Conservation (phyloP, 306 rosid species). For the Castanea crenata region DNA sequence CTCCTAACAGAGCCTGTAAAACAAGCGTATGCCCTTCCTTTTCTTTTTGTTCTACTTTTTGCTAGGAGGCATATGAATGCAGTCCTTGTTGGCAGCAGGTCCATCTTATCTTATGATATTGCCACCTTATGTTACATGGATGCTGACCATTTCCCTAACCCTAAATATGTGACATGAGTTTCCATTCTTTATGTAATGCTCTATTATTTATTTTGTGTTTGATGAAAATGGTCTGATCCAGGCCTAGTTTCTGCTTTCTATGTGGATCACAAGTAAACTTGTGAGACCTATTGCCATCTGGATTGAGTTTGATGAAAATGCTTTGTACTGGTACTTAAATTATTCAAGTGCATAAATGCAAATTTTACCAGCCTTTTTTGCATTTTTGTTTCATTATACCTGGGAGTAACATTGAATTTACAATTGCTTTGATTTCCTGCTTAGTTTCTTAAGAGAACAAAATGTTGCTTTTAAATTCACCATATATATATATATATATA, state of each 20-base stretch:
- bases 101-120: background rate
- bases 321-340: slow-evolving; percentile 1
- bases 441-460: background rate
- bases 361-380: slow-evolving; percentile 9
- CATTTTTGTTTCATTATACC: background rate
- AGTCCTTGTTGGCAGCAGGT: background rate
- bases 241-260: background rate
- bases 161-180: background rate
- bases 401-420: background rate
- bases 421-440: background rate
- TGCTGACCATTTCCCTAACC: background rate
- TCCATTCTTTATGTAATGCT: background rate
- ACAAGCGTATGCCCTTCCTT: background rate
- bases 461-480: background rate
- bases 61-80: background rate
- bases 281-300: background rate
- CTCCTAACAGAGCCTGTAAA: background rate
- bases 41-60: background rate
- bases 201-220: background rate
- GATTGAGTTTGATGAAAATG: slow-evolving; percentile 12
- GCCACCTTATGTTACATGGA: background rate
- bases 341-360: background rate
- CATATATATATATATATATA: background rate
- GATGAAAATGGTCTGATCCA: background rate
- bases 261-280: background rate